Conservation (phyloP, 2,329 filamentous ascomycete species). For the Venturia asperata region DNA sequence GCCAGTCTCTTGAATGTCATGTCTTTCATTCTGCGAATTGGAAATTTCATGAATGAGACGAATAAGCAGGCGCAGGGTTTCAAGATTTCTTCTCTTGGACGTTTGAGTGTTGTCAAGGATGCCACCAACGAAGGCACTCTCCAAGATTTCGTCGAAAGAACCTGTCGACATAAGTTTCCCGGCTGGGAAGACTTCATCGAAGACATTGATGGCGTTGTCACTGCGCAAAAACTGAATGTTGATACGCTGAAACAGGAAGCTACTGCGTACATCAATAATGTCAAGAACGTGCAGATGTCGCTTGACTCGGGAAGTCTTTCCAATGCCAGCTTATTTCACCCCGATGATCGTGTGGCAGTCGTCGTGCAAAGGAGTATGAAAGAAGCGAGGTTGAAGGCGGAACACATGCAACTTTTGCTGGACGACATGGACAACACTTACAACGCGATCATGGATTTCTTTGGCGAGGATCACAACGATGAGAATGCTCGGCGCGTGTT, state of each 20-base stretch:
- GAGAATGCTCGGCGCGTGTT: slow-evolving; percentile 93
- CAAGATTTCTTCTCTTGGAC: slow-evolving; percentile 89
- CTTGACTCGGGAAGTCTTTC: slow-evolving; percentile 90
- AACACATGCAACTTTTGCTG: slow-evolving; percentile 88
- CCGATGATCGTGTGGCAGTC: slow-evolving; percentile 87
- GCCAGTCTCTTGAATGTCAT: slow-evolving; percentile 93
- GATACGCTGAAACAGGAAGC: slow-evolving; percentile 85
- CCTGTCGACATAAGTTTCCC: slow-evolving; percentile 91
- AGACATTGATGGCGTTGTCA: slow-evolving; percentile 74
- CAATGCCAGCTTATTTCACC: slow-evolving; percentile 96
- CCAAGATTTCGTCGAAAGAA: slow-evolving; percentile 90
- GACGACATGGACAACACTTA: slow-evolving; percentile 89
- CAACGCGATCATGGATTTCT: slow-evolving; percentile 93
- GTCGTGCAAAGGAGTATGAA: slow-evolving; percentile 93
- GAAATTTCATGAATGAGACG: slow-evolving; percentile 99
- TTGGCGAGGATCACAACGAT: slow-evolving; percentile 86
- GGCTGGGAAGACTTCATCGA: slow-evolving; percentile 86
- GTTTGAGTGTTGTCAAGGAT: slow-evolving; percentile 96
- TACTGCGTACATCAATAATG: slow-evolving; percentile 87
- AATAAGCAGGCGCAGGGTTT: slow-evolving; percentile 98
- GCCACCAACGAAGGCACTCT: slow-evolving; percentile 97
- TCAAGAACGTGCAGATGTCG: slow-evolving; percentile 86
- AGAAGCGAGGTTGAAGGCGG: slow-evolving; percentile 88
- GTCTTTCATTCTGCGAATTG: slow-evolving; percentile 91
- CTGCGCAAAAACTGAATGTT: slow-evolving; percentile 84